Conservation (phyloP, 495 filamentous ascomycete genomes). For the Chaetomium cochliodes region DNA sequence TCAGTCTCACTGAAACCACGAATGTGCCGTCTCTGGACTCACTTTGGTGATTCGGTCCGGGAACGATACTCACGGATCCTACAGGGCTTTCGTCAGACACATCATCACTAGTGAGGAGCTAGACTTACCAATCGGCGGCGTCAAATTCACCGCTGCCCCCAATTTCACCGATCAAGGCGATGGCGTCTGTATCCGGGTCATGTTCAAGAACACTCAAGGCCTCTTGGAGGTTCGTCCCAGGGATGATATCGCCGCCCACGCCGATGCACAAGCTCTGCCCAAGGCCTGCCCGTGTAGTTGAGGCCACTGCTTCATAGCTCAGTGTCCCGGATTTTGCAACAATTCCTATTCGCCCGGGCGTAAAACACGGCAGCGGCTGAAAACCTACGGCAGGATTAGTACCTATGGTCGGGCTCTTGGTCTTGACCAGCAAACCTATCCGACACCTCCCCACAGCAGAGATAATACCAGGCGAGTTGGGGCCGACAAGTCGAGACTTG, state of each 20-base stretch:
- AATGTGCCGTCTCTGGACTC: conserved; percentile 13
- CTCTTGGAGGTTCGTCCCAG: conserved; percentile 79
- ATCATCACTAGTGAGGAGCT: neutral
- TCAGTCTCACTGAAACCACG: neutral
- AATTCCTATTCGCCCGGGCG: conserved; percentile 74
- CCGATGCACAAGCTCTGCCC: conserved; percentile 86
- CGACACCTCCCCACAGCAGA: conserved; percentile 77
- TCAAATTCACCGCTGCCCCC: conserved; percentile 80
- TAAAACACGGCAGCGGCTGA: conserved; percentile 75
- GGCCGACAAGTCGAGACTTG: conserved; percentile 75
- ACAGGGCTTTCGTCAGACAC: neutral
- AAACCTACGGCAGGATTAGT: conserved; percentile 50
- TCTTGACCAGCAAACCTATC: conserved; percentile 51
- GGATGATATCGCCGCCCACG: conserved; percentile 81
- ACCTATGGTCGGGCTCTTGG: neutral
- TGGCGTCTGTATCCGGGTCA: conserved; percentile 75
- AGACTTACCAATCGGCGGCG: conserved; percentile 64
- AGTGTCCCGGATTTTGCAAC: conserved; percentile 86
- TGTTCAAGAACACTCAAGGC: conserved; percentile 70
- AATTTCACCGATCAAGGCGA: conserved; percentile 82
- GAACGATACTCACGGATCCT: conserved; percentile 63
- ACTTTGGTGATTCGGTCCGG: conserved; percentile 65
- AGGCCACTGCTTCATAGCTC: conserved; percentile 84
- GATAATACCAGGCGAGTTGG: conserved; percentile 87
- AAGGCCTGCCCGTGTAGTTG: conserved; percentile 74